A percentile compares a stretch with the other conserved stretches of the same genome.
Evolutionary conservation across 495 filamentous ascomycete species (phyloP).

Genomic region (Xylaria castorea): DNA sequence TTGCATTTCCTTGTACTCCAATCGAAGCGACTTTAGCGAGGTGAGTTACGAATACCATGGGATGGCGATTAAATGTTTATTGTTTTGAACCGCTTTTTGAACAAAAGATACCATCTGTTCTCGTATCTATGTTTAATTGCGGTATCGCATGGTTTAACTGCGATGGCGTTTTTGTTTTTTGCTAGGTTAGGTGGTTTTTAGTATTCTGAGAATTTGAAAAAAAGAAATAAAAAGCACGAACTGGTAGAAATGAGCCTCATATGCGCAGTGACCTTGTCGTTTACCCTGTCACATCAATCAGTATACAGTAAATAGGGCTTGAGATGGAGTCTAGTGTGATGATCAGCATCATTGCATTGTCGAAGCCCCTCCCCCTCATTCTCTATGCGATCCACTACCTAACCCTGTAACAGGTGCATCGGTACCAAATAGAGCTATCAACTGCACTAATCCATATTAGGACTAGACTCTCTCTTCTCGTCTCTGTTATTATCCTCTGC

Average conservation of each 20-base stretch:
- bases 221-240: not conserved
- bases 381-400: not conserved
- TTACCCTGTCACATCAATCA: not conserved
- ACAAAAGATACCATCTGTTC: conserved; percentile 22
- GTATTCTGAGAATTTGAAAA: not conserved
- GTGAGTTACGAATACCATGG: conserved; percentile 34
- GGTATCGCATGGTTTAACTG: not conserved
- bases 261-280: not conserved
- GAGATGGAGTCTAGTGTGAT: not conserved
- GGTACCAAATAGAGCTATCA: not conserved
- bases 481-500: not conserved
- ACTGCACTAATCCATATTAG: not conserved
- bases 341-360: not conserved
- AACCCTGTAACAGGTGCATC: not conserved
- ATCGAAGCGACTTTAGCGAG: conserved; percentile 35
- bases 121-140: not conserved
- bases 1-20: conserved; percentile 10
- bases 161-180: not conserved
- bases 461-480: not conserved
- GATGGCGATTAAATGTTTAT: not conserved
- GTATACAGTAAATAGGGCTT: not conserved
- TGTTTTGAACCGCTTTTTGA: not conserved
- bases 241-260: not conserved
- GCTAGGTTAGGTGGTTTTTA: not conserved
- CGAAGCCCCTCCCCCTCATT: conserved; percentile 8